phyloP scores from a whole-genome alignment of 2,329 filamentous ascomycete species.

The Penicillium psychrosexuale region DNA sequence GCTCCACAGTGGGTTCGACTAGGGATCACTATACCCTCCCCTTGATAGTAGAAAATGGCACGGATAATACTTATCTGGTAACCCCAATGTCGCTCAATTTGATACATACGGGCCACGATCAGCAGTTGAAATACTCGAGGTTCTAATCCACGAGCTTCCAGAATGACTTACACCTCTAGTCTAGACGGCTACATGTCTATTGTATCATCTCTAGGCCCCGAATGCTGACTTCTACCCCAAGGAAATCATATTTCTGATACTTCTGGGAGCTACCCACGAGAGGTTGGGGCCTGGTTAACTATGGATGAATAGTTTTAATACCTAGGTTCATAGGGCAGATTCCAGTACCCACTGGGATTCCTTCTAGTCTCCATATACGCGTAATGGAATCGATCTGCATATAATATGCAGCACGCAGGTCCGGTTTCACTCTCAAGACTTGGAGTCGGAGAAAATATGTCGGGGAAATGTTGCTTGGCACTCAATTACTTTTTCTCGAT shows the following conservation, averaged over 20 bases:
- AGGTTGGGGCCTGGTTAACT: not conserved
- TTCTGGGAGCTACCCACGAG: not conserved
- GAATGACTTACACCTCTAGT: not conserved
- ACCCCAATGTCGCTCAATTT: constrained; percentile 10
- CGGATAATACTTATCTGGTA: constrained; percentile 17
- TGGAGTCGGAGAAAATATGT: not conserved
- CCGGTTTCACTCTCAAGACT: not conserved
- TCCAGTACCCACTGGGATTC: constrained; percentile 10
- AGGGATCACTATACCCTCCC: constrained; percentile 10
- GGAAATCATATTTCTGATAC: not conserved
- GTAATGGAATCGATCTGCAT: constrained; percentile 19
- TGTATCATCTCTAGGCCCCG: not conserved
- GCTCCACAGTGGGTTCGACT: constrained; percentile 24
- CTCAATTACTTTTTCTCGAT: not conserved
- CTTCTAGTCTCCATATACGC: constrained; percentile 8
- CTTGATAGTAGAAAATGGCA: constrained; percentile 16
- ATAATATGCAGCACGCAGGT: constrained; percentile 7
- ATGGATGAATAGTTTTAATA: not conserved
- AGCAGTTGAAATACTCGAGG: not conserved
- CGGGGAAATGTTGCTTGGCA: not conserved
- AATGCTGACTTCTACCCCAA: not conserved
- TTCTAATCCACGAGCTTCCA: not conserved
- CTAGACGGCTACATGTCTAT: not conserved
- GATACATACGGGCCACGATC: constrained; percentile 5
- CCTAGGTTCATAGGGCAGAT: constrained; percentile 11